phyloP scores from a whole-genome alignment of 1,284 basidiomycete species.

The Rugiboletus extremiorientalis region DNA sequence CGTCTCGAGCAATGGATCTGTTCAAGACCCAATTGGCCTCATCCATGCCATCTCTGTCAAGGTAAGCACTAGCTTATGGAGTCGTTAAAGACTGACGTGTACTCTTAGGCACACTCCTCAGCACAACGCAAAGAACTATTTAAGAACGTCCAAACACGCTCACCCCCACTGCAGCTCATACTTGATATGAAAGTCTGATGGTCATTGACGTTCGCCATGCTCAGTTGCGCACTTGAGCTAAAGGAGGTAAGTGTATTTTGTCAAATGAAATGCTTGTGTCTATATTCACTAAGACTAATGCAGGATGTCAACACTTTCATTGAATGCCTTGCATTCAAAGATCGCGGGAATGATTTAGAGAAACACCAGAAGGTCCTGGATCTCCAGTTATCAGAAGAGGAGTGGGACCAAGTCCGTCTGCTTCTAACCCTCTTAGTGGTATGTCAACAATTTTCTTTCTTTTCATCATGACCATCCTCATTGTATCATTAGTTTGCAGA shows the following conservation, averaged over 20 bases:
- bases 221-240: slow-evolving; percentile 8
- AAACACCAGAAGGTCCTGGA: background rate
- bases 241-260: slow-evolving; percentile 9
- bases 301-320: slow-evolving; percentile 7
- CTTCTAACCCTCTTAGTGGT: slow-evolving; percentile 4
- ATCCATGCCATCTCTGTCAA: slow-evolving; percentile 15
- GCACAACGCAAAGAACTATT: slow-evolving; percentile 22
- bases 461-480: background rate
- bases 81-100: background rate
- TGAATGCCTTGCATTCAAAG: slow-evolving; percentile 1
- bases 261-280: background rate
- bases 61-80: background rate
- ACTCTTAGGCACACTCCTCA: slow-evolving; percentile 20
- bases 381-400: background rate
- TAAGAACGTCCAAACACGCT: slow-evolving; percentile 16
- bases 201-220: slow-evolving; percentile 25
- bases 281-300: background rate
- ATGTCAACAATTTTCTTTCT: background rate
- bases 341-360: background rate
- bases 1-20: background rate
- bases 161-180: slow-evolving; percentile 10
- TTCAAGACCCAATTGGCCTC: slow-evolving; percentile 20
- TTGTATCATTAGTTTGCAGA: slow-evolving; percentile 15
- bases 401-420: slow-evolving; percentile 2
- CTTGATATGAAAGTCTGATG: slow-evolving; percentile 28